Evolutionary conservation across 164 flowering plant species (phyloP), one percentile per base, ranked within the genome.

Genomic region (Tinospora cordifolia): DNA sequence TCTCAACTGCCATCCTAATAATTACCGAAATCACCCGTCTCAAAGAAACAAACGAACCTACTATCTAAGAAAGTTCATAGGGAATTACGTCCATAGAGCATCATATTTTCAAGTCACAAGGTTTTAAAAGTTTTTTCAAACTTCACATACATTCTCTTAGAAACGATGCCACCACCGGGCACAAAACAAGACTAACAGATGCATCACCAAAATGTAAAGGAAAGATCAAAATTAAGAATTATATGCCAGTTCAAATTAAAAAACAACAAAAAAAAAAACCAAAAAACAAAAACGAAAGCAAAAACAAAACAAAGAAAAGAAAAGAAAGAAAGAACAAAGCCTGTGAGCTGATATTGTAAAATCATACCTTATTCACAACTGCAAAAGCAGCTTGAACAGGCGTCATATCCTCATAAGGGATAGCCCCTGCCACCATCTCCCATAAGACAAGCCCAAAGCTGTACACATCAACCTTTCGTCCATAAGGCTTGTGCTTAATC

Each of bases 311-410:
- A n/a, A n/a, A n/a, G n/a, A n/a, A n/a, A n/a, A n/a, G n/a, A n/a
- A n/a, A n/a, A n/a, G n/a, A n/a, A n/a, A n/a, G n/a, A 27, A 17
- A 17, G 11, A 63, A 63, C 34, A 19, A n/a, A 39, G 39, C 47
- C 39, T 38, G 67, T 40, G 19, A 26, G 9, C 4, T 8, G 65
- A 62, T 30, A 62, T 34, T 40, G n/a, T 40, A 54, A n/a, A 66
- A 63, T 6, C 66, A 30, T 70, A 91, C 98, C 95, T 89, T 91
- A 76, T 87, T 81, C 46, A 90, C 92, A 0, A 93, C 98, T 15
- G 98, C 97, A 80, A 81, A 90, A 64, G 98, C 98, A 70, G 92
- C 98, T 75, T 88, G 93, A 41, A 89, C 80, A 9, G 98, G 98
- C 51, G 84, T 85, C 97, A 88, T 87, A 64, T 87, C 90, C 77